Base-by-base conservation (phyloP, 192 early-diverging fungal species). In the Lobulomyces angularis region DNA sequence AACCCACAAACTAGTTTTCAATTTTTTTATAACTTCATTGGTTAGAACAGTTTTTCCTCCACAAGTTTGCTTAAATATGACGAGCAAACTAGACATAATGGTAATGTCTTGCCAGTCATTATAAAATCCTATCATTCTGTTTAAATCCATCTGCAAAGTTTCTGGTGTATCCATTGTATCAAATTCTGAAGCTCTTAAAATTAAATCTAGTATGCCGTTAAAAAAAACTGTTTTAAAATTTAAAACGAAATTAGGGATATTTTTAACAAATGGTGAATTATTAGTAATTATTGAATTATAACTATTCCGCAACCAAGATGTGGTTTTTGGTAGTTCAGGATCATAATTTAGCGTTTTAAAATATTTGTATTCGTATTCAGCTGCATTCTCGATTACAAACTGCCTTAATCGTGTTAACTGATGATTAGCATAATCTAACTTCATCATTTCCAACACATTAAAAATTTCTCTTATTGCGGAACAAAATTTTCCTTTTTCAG, bases 361-460 rank as follows among this genome's bases (percentile, higher is more conserved):
- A 59, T 71, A 74, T 37, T 72, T 72, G 46, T 70, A 70, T 56
- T 83, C 81, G 50, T 72, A 83, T 5, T 71, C 64, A 2, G 68
- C 59, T 9, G 81, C 72, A 12, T 79, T 69, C 36, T 76, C 64
- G 17, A 80, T 57, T 45, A 83, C 75, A 59, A 70, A 77, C 20
- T 73, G 77, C 46, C 78, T 61, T 35, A 82, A 66, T 46, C 71
- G 52, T 36, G 69, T 64, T 14, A 83, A 60, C 56, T 79, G 71
- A 43, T 69, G 65, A 46, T 83, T 83, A 16, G 72, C 70, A 43
- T 64, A 75, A 27, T 75, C 72, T 37, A 75, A 53, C 41, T 73
- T 73, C 72, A 75, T 75, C 26, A 74, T 35, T 50, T 91, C 81
- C 40, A 85, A 50, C 44, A 83, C 59, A 27, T 84, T 79, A 56